These are phyloP conservation scores for Catharanthus roseus DNA, from an alignment of 257 asterid species.

Conservation along the genomic window DNA sequence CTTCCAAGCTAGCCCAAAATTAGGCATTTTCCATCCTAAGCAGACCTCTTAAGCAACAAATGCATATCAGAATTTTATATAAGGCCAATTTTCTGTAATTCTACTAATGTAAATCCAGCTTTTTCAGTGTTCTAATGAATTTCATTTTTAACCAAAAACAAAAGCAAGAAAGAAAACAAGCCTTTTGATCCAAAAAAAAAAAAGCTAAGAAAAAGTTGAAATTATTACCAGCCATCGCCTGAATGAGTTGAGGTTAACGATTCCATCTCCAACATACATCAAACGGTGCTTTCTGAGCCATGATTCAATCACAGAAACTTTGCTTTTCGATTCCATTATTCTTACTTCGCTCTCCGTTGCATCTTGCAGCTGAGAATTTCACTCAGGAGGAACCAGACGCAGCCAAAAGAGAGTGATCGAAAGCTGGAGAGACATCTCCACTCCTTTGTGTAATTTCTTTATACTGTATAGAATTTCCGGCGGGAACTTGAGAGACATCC, in stretches of 20 bases:
- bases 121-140: too few species aligned
- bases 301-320: conserved; percentile 24
- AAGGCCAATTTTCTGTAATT: too few species aligned
- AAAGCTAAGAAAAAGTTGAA: background rate
- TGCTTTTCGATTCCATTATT: conserved; percentile 13
- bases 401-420: background rate
- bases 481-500: too few species aligned
- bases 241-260: conserved; percentile 56
- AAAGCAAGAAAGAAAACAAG: background rate
- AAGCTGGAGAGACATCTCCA: background rate
- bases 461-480: too few species aligned
- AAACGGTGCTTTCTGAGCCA: conserved; percentile 58
- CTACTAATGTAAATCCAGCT: too few species aligned
- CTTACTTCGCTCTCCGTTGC: conserved; percentile 6
- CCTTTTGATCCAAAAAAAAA: background rate
- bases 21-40: too few species aligned
- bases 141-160: background rate
- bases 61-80: too few species aligned
- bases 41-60: too few species aligned
- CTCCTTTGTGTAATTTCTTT: too few species aligned
- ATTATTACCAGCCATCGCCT: conserved; percentile 73
- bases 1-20: too few species aligned
- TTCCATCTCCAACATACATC: conserved; percentile 50
- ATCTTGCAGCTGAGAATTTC: background rate
- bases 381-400: background rate